Evolutionary conservation across 2,329 filamentous ascomycete genomes (phyloP).

Genomic region (Claviceps sp.): DNA sequence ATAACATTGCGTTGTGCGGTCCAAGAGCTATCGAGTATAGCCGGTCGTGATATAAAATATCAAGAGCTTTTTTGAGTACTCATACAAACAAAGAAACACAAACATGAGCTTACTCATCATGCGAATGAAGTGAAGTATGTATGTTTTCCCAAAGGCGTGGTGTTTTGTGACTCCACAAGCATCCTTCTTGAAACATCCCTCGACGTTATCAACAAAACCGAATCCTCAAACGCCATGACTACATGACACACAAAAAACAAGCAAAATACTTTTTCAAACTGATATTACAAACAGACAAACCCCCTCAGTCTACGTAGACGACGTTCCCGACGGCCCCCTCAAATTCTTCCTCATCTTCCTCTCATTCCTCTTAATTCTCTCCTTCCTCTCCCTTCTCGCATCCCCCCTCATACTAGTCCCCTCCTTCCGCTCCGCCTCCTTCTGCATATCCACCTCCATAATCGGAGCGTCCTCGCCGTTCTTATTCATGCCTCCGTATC

Average conservation of each 20-base stretch:
- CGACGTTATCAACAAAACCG: too few relatives aligned
- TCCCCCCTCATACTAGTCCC: slow-evolving; percentile 48
- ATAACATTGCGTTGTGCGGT: background rate
- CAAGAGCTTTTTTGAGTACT: background rate
- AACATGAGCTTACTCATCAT: too few relatives aligned
- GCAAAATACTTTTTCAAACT: background rate
- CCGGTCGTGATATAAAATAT: background rate
- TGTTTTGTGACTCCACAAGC: too few relatives aligned
- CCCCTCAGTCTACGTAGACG: slow-evolving; percentile 1
- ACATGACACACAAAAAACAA: background rate
- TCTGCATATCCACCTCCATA: slow-evolving; percentile 77
- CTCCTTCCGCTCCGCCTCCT: slow-evolving; percentile 49
- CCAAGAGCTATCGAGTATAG: background rate
- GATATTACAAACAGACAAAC: background rate
- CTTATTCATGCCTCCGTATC: slow-evolving; percentile 84
- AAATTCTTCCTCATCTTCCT: slow-evolving; percentile 55
- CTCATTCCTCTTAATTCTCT: slow-evolving; percentile 59
- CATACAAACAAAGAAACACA: background rate
- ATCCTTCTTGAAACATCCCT: too few relatives aligned
- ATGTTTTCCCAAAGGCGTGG: too few relatives aligned
- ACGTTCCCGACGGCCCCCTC: slow-evolving; percentile 24
- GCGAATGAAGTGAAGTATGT: too few relatives aligned
- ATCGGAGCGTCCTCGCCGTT: slow-evolving; percentile 74
- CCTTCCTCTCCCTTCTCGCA: slow-evolving; percentile 50
- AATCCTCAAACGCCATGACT: background rate